Conservation (phyloP, 2,329 filamentous ascomycete genomes). For the Aureobasidium musti region DNA sequence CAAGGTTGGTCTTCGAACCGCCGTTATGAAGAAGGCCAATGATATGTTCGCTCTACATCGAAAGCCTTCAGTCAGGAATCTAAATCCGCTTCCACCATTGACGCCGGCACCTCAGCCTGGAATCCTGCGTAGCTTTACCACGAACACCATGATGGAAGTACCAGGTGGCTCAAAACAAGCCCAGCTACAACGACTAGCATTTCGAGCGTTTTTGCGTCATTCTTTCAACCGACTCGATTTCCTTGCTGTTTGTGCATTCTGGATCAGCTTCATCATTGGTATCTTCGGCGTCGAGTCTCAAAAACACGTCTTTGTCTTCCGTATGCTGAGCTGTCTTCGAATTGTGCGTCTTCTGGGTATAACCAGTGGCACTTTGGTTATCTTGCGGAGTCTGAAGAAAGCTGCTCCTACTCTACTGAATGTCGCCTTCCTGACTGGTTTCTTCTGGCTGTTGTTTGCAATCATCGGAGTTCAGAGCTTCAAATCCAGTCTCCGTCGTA, state of each 20-base stretch:
- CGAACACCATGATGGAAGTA: conserved; percentile 47
- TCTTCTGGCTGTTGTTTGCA: conserved; percentile 97
- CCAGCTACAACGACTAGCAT: conserved; percentile 80
- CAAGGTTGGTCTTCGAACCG: conserved; percentile 70
- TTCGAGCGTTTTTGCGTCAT: conserved; percentile 88
- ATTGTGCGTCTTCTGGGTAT: conserved; percentile 88
- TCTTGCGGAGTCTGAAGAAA: conserved; percentile 91
- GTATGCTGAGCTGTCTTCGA: conserved; percentile 93
- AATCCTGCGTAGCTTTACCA: conserved; percentile 42
- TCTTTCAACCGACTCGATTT: conserved; percentile 97
- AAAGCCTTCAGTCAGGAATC: conserved; percentile 63
- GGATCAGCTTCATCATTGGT: conserved; percentile 80
- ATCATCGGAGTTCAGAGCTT: conserved; percentile 98
- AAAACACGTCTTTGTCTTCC: conserved; percentile 82
- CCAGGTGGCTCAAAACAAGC: conserved; percentile 69
- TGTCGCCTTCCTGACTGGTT: conserved; percentile 89
- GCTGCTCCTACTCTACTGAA: conserved; percentile 88
- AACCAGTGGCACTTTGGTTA: conserved; percentile 92
- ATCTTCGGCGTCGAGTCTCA: conserved; percentile 67
- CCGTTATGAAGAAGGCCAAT: conserved; percentile 73
- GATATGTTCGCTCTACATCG: conserved; percentile 80
- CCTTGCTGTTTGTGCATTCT: conserved; percentile 90
- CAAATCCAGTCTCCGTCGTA: conserved; percentile 54
- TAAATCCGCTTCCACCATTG: conserved; percentile 42
- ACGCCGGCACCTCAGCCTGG: conserved; percentile 32